Base-by-base conservation (phyloP, 768 basidiomycete species). In the Grammothele lineata region DNA sequence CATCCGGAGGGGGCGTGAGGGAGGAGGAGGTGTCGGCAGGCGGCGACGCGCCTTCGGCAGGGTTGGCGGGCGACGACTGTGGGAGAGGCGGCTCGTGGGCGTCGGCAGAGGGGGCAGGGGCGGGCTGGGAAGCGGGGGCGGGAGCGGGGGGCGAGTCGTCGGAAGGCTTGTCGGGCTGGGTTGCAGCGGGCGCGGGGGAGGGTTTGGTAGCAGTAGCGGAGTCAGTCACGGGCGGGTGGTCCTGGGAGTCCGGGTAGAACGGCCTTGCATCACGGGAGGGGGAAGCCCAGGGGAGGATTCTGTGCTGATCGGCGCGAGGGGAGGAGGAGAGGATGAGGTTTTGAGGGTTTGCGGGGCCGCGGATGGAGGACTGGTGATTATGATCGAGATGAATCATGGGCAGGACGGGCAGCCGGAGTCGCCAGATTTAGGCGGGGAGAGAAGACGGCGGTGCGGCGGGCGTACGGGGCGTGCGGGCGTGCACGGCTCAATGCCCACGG, bases 381-480 rank as follows among this genome's bases (percentile, higher is more conserved):
- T 58, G 65, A 63, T 66, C 61, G 53, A 66, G 57, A 60, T 66
- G 66, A 50, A 67, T 61, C 66, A 67, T 67, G 51, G 55, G 42
- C n/a, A n/a, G n/a, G n/a, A n/a, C n/a, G n/a, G n/a, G n/a, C 40
- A 41, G 45, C 55, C 42, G 47, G 40, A 39, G 46, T 45, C 32
- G 50, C 56, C 58, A 48, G 54, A 56, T 49, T 49, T 54, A 54
- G 57, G 50, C 52, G 34, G 45, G 49, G 37, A 43, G 51, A n/a
- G n/a, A 47, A 41, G 17, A 26, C 17, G 30, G 35, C 23, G 43
- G 37, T 18, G 12, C 26, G 26, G 26, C 40, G 40, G 27, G 44
- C 52, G 40, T 45, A 54, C 35, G 45, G 42, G 22, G 25, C 40
- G 52, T 24, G 48, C 51, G 44, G 34, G 57, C 48, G 27, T 30